Evolutionary conservation across 75 land plant genomes (phyloP), one percentile per base, ranked within the genome.

Genomic region (Isoetes taiwanensis): DNA sequence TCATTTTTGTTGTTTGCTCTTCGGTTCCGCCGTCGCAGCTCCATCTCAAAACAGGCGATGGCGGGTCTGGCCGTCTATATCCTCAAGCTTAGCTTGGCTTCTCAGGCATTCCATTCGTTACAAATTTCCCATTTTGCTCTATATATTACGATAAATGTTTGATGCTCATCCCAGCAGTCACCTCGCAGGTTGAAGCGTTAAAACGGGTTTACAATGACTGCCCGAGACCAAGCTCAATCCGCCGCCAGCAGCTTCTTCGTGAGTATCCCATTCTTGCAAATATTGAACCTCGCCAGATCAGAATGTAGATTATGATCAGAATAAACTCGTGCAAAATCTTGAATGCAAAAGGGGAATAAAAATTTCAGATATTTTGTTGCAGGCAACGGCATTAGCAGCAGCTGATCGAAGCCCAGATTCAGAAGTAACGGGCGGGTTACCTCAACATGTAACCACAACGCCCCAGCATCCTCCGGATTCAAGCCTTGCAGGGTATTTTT

Each of bases 221-320:
- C 19, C 50, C 50, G 25, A 46, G 23, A 23, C 50, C 50, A 8
- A 46, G 50, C 50, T 46, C 50, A 16, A 46, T 46, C 25, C 50
- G 50, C 12, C 50, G 50, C 12, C 50, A 46, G 50, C 50, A 46
- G 50, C 50, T 46, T 8, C 16, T 46, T 19, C 50, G 50, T 6
- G 50, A 46, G 50, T 46, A 46, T 46, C 50, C 50, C 5, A n/a
- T 46, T 46, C 50, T 46, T 46, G 50, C 50, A 16, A 46, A 46
- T n/a, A 46, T 46, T 23, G 50, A 46, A 23, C 50, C 50, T n/a
- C 5, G 50, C 12, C 50, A 46, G 50, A 46, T 46, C 50, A 46
- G 23, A 46, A 23, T 46, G 25, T 46, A 23, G 50, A 19, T 46
- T n/a, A n/a, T n/a, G n/a, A n/a, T n/a, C n/a, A n/a, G n/a, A n/a